These are phyloP conservation scores for Racocetra persica DNA, from an alignment of 371 early-diverging fungal genomes.

Conservation along the genomic window DNA sequence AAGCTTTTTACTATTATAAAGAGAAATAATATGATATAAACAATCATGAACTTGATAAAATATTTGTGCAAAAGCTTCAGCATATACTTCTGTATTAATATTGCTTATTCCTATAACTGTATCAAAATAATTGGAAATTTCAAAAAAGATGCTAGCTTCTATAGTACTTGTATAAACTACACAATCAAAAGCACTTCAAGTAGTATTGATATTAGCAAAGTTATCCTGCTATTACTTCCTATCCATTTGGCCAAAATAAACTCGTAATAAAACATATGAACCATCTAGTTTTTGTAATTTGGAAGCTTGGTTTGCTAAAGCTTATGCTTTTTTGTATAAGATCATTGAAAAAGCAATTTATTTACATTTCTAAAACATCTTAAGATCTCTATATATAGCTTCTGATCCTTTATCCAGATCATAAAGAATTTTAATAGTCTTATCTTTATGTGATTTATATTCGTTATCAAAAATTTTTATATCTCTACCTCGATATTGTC, in stretches of 20 bases:
- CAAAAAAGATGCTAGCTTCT: neutral
- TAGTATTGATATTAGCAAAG: slow-evolving; percentile 8
- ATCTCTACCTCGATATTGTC: too few species aligned
- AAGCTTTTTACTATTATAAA: neutral
- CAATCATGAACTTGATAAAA: neutral
- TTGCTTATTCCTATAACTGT: slow-evolving; percentile 17
- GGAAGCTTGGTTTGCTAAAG: neutral
- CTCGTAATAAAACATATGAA: neutral
- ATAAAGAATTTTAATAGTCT: neutral
- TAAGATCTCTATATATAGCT: neutral
- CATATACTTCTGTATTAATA: neutral
- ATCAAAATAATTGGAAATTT: neutral
- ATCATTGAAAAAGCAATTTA: neutral
- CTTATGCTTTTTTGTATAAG: neutral
- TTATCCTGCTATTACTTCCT: neutral
- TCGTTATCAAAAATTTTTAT: too few species aligned
- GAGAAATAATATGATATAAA: neutral
- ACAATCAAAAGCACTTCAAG: neutral
- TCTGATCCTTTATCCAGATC: neutral
- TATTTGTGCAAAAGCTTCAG: neutral
- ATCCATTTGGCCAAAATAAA: neutral
- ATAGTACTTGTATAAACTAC: slow-evolving; percentile 1
- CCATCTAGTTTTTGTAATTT: neutral
- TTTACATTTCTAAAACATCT: neutral
- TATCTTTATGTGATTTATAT: too few species aligned